Conservation (phyloP, 768 basidiomycete genomes). For the Kockovaella imperatae region DNA sequence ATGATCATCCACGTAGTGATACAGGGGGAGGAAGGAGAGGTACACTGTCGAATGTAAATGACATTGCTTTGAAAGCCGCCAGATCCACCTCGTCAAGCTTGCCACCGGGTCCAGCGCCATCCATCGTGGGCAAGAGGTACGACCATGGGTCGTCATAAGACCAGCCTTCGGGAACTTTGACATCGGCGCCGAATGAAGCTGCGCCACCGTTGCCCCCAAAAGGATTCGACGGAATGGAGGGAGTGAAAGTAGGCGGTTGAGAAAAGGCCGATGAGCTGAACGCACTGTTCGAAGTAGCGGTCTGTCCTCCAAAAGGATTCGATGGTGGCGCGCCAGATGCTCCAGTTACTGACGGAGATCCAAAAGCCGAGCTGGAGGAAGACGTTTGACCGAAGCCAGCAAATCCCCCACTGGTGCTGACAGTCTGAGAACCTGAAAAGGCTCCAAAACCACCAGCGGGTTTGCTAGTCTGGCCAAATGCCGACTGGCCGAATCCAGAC, state of each 20-base stretch:
- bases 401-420: not conserved
- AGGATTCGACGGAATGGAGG: conserved; percentile 1
- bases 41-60: not conserved
- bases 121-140: not conserved
- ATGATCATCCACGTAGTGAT: not conserved
- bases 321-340: not conserved
- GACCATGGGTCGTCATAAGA: conserved; percentile 14
- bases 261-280: not conserved
- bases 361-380: conserved; percentile 10
- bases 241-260: not conserved
- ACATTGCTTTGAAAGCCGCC: not conserved
- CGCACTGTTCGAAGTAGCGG: not conserved
- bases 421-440: not conserved
- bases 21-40: not conserved
- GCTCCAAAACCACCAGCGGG: conserved; percentile 2
- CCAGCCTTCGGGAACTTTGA: conserved; percentile 8
- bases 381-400: conserved; percentile 4
- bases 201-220: not conserved
- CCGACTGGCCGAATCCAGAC: conserved; percentile 19
- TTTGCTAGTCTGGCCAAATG: conserved; percentile 23
- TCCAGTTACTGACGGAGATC: not conserved
- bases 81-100: conserved; percentile 2
- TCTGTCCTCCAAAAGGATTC: not conserved
- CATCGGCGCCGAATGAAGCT: not conserved
- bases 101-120: not conserved